Evolutionary conservation across 164 flowering plant genomes (phyloP).

Genomic region (Vitis rotundifolia): DNA sequence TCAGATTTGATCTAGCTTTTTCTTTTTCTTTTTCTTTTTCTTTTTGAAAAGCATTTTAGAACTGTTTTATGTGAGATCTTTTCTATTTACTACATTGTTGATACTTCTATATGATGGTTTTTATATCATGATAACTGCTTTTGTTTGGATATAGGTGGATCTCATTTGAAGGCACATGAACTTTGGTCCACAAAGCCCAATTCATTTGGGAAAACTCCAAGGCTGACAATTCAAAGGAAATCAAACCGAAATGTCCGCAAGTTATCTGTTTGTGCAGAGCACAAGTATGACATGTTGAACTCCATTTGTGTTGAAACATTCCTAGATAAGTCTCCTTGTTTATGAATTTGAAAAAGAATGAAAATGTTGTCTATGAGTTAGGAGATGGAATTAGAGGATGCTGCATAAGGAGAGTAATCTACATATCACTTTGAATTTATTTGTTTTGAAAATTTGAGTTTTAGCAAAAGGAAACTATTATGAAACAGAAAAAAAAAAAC

Average conservation of each 20-base stretch:
- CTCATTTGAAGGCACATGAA: conserved; percentile 24
- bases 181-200: conserved; percentile 18
- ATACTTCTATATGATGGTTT: not conserved
- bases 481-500: too few species aligned
- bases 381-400: too few species aligned
- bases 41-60: too few species aligned
- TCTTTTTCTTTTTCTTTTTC: too few species aligned
- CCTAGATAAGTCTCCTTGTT: not conserved
- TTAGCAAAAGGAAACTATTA: too few species aligned
- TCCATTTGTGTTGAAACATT: not conserved
- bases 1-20: too few species aligned
- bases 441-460: too few species aligned
- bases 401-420: too few species aligned
- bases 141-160: conserved; percentile 29
- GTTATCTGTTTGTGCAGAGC: conserved; percentile 33
- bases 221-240: conserved; percentile 19
- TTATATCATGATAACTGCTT: not conserved
- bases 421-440: too few species aligned
- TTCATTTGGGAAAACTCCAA: conserved; percentile 21
- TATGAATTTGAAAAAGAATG: too few species aligned
- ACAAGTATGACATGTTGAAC: conserved; percentile 16
- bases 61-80: not conserved
- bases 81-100: not conserved
- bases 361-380: not conserved
- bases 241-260: conserved; percentile 13